Percentiles rank a stretch among this genome's conserved stretches.
phyloP scores from a whole-genome alignment of 352 stramenopile species.

The Sclerospora graminicola region DNA sequence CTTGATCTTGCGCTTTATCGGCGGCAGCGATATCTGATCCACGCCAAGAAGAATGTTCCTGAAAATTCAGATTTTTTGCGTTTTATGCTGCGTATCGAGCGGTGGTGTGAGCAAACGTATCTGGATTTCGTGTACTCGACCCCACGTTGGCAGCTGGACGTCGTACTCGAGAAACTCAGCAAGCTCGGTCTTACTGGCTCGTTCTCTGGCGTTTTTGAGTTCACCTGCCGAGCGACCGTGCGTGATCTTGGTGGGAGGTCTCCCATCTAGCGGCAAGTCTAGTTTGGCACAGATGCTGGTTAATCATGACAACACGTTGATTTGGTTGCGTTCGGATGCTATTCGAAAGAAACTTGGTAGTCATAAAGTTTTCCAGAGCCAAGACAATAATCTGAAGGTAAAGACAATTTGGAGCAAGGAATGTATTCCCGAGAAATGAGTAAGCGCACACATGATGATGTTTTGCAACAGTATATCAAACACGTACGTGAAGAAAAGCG shows the following conservation, averaged over 20 bases:
- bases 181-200: slow-evolving; percentile 50
- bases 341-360: too few relatives aligned
- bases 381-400: slow-evolving; percentile 23
- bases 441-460: slow-evolving; percentile 51
- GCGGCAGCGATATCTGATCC: slow-evolving; percentile 42
- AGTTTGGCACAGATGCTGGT: slow-evolving; percentile 43
- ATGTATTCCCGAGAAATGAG: slow-evolving; percentile 52
- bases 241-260: too few relatives aligned
- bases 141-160: slow-evolving; percentile 24
- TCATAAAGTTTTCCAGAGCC: slow-evolving; percentile 1
- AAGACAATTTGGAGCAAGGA: too few relatives aligned
- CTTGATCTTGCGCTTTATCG: slow-evolving; percentile 39
- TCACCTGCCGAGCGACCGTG: too few relatives aligned
- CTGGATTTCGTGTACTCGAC: too few relatives aligned
- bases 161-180: slow-evolving; percentile 28
- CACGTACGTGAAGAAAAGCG: slow-evolving; percentile 37
- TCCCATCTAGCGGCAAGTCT: slow-evolving; percentile 58
- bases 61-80: slow-evolving; percentile 36
- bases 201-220: slow-evolving; percentile 43
- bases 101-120: slow-evolving; percentile 60
- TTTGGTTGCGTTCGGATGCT: too few relatives aligned
- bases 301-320: slow-evolving; percentile 25
- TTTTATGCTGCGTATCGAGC: slow-evolving; percentile 64
- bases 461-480: slow-evolving; percentile 25
- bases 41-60: slow-evolving; percentile 33